Evolutionary conservation across 352 stramenopile species (phyloP).

Genomic region (Aphanomyces stellatus): DNA sequence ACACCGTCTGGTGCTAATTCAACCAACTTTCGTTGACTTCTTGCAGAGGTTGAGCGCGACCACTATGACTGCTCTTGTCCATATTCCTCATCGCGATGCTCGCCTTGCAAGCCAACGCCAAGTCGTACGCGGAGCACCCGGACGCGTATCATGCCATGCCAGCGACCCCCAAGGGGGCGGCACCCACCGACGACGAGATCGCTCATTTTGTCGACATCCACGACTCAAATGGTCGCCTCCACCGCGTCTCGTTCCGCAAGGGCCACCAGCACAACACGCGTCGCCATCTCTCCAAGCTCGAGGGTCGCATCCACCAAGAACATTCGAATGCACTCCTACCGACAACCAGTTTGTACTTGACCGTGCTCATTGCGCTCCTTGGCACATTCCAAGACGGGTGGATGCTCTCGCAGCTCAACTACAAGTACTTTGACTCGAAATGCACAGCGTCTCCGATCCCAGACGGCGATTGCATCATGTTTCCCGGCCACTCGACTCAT

Average conservation of each 20-base stretch:
- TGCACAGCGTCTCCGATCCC: neutral
- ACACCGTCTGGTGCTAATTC: too few relatives aligned
- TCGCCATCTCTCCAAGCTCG: neutral
- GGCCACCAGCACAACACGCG: slow-evolving; percentile 11
- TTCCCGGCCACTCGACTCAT: slow-evolving; percentile 28
- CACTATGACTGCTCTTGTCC: neutral
- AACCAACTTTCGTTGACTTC: too few relatives aligned
- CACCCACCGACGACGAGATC: neutral
- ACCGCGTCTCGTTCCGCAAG: slow-evolving; percentile 10
- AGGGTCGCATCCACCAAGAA: slow-evolving; percentile 9
- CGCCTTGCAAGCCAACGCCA: neutral
- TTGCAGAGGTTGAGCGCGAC: too few relatives aligned
- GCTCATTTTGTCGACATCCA: neutral
- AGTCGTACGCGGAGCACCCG: neutral
- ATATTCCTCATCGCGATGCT: neutral
- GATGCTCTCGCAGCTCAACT: slow-evolving; percentile 58
- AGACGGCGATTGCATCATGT: slow-evolving; percentile 25
- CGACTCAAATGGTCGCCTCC: neutral
- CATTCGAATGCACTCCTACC: slow-evolving; percentile 12
- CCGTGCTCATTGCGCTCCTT: slow-evolving; percentile 37
- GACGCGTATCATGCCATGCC: neutral
- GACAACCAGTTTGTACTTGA: slow-evolving; percentile 31
- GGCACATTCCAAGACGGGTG: slow-evolving; percentile 45
- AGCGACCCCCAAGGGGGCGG: neutral
- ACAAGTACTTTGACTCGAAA: slow-evolving; percentile 36